Percentiles rank a stretch among this genome's conserved stretches.
Conservation (phyloP, 495 filamentous ascomycete species). For the Xylaria sp. region DNA sequence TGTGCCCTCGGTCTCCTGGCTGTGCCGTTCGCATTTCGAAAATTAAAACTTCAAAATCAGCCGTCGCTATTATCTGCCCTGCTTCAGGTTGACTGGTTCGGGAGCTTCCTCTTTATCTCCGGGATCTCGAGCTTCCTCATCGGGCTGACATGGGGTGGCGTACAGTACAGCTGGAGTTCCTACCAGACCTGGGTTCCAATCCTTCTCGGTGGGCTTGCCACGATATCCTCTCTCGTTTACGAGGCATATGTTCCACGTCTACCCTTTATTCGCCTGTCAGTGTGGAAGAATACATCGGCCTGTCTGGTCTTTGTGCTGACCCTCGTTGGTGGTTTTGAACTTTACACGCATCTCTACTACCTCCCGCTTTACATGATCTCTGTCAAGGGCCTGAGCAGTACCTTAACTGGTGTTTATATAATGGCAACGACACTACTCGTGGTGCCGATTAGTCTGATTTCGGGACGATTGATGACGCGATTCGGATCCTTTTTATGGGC, state of each 20-base stretch:
- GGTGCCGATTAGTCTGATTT: conserved; percentile 25
- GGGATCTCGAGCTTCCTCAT: conserved; percentile 56
- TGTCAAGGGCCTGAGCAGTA: conserved; percentile 62
- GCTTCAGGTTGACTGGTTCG: conserved; percentile 65
- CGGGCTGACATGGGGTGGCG: conserved; percentile 62
- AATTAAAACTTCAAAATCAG: conserved; percentile 30
- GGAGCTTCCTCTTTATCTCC: conserved; percentile 61
- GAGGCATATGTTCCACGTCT: conserved; percentile 53
- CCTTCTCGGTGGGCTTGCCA: conserved; percentile 53
- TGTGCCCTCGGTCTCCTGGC: conserved; percentile 40
- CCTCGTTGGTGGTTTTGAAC: conserved; percentile 35
- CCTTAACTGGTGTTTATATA: conserved; percentile 62
- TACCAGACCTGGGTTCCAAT: conserved; percentile 66
- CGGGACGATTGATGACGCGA: conserved; percentile 15
- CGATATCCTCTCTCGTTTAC: conserved; percentile 56
- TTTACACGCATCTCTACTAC: conserved; percentile 59
- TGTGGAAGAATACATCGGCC: conserved; percentile 51
- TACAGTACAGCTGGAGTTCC: conserved; percentile 58
- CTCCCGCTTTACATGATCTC: conserved; percentile 70
- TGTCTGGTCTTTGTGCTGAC: conserved; percentile 33
- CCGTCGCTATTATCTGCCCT: conserved; percentile 28
- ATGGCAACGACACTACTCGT: conserved; percentile 58
- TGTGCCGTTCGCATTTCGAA: conserved; percentile 42
- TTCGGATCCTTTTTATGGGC: conserved; percentile 49
- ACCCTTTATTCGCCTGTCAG: conserved; percentile 53